A percentile compares a stretch with the other conserved stretches of the same genome.
Conservation (phyloP, 2,329 filamentous ascomycete genomes). For the Macrophomina pseudophaseolina region DNA sequence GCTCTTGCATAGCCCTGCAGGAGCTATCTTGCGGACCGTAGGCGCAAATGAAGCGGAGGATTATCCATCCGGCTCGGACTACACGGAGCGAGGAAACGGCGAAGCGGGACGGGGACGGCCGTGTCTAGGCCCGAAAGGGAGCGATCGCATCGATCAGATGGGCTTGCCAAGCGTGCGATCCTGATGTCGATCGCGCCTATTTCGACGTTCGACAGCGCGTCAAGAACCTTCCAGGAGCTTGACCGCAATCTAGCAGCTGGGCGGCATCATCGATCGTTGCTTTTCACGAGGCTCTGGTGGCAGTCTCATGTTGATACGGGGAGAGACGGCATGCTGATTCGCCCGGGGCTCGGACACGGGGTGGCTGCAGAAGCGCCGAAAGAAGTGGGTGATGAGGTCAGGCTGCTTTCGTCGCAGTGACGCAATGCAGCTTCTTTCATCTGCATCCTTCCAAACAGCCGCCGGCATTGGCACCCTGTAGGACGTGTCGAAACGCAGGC, state of each 20-base stretch:
- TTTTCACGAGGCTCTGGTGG: background rate
- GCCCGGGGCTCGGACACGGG: conserved; percentile 1
- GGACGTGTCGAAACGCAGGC: background rate
- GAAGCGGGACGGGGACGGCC: background rate
- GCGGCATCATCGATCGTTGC: conserved; percentile 7
- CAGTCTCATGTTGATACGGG: background rate
- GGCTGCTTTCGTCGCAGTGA: conserved; percentile 9
- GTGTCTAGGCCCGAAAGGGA: background rate
- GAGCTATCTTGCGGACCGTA: background rate
- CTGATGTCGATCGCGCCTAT: conserved; percentile 18
- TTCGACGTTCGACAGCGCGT: background rate
- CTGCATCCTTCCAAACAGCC: background rate
- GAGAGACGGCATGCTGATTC: background rate
- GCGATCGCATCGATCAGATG: background rate
- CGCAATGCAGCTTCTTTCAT: conserved; percentile 6
- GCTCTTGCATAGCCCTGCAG: background rate
- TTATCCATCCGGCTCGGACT: background rate
- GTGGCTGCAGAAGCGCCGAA: conserved; percentile 6
- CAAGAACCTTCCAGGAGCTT: background rate
- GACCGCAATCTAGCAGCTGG: conserved; percentile 13
- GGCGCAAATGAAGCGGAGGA: background rate
- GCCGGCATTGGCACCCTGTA: background rate
- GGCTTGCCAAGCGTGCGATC: conserved; percentile 7
- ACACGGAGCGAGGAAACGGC: conserved; percentile 9
- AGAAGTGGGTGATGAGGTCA: background rate